Evolutionary conservation across 2,329 filamentous ascomycete species (phyloP).

Genomic region (Fusarium sp.): DNA sequence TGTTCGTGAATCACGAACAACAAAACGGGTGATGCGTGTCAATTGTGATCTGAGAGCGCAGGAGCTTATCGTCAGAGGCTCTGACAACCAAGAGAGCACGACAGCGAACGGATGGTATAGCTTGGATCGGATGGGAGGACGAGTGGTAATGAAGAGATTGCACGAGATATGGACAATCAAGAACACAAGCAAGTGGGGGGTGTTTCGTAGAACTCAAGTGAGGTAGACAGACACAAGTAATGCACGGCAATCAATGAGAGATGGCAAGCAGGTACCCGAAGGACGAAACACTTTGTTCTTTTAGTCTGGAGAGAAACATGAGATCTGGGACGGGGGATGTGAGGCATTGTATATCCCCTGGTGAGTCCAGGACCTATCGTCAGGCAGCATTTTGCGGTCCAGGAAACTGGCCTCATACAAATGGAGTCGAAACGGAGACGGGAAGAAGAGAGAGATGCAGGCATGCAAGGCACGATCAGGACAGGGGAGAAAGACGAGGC

Average conservation of each 20-base stretch:
- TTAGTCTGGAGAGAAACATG: constrained; percentile 29
- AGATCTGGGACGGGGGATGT: constrained; percentile 21
- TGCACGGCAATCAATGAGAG: constrained; percentile 31
- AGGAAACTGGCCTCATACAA: constrained; percentile 41
- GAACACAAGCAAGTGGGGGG: constrained; percentile 28
- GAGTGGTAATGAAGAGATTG: constrained; percentile 41
- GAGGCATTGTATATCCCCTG: constrained; percentile 35
- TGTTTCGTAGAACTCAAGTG: constrained; percentile 1
- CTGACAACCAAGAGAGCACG: constrained; percentile 33
- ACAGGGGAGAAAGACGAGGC: constrained; percentile 24
- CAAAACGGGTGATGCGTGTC: constrained; percentile 26
- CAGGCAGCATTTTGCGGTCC: constrained; percentile 32
- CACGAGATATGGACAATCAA: constrained; percentile 39
- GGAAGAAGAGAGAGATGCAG: constrained; percentile 12
- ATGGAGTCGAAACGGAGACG: constrained; percentile 20
- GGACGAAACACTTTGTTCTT: constrained; percentile 40
- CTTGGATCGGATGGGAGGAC: constrained; percentile 35
- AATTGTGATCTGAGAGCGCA: constrained; percentile 23
- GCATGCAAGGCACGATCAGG: constrained; percentile 27
- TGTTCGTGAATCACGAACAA: constrained; percentile 46
- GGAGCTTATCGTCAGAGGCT: constrained; percentile 26
- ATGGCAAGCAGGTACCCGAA: constrained; percentile 34
- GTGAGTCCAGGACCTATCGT: constrained; percentile 38
- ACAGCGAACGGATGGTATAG: constrained; percentile 37
- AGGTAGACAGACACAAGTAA: constrained; percentile 17